phyloP scores from a whole-genome alignment of 768 basidiomycete genomes.

The Amanita muscaria region DNA sequence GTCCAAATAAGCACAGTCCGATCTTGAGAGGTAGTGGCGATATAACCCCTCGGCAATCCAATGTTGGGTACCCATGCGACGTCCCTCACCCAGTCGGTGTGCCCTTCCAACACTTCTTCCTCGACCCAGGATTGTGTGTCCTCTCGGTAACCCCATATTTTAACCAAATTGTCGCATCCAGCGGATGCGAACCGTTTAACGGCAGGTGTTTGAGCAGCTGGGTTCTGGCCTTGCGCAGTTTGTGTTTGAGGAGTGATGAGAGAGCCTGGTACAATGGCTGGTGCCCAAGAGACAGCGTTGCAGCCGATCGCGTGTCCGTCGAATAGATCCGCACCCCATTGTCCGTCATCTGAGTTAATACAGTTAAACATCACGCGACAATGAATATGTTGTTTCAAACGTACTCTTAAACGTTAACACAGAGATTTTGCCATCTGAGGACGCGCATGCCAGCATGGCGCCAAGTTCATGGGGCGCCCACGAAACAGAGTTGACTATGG shows the following conservation, averaged over 20 bases:
- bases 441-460: too few species aligned
- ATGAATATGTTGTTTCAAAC: conserved; percentile 13
- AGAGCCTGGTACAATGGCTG: conserved; percentile 79
- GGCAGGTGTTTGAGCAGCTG: conserved; percentile 36
- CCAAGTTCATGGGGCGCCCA: conserved; percentile 99
- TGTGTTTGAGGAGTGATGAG: conserved; percentile 58
- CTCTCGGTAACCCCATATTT: conserved; percentile 88
- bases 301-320: conserved; percentile 94
- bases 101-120: conserved; percentile 85
- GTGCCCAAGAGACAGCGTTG: conserved; percentile 97
- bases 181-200: conserved; percentile 93
- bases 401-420: conserved; percentile 94
- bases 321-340: conserved; percentile 93
- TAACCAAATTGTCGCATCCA: conserved; percentile 92
- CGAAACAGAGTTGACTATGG: conserved; percentile 86
- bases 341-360: conserved; percentile 71
- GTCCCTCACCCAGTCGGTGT: conserved; percentile 96
- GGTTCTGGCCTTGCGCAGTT: conserved; percentile 42
- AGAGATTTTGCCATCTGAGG: conserved; percentile 93
- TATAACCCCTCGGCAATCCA: conserved; percentile 87
- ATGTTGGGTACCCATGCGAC: conserved; percentile 99
- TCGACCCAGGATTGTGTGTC: conserved; percentile 84
- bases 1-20: conserved; percentile 90
- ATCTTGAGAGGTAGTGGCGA: conserved; percentile 94
- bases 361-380: not conserved